Evolutionary conservation across 2,329 filamentous ascomycete genomes (phyloP).

Genomic region (Aureobasidium leucospermi): DNA sequence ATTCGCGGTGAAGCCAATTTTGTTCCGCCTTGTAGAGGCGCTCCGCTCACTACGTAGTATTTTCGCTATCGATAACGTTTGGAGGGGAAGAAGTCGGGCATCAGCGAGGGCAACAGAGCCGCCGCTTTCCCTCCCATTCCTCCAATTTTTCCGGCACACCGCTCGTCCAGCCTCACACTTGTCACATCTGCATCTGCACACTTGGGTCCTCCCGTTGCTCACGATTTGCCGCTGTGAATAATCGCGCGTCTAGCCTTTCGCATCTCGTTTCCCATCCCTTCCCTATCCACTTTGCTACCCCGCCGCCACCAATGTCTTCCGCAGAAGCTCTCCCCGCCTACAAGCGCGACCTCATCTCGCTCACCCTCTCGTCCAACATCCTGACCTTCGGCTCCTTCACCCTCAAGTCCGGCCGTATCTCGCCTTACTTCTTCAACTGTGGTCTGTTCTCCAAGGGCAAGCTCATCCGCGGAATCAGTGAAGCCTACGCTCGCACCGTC

Average conservation of each 20-base stretch:
- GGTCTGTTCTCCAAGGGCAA: constrained; percentile 79
- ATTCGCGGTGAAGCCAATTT: background rate
- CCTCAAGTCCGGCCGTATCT: constrained; percentile 84
- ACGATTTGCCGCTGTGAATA: constrained; percentile 11
- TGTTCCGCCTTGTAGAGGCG: background rate
- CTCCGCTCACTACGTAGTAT: background rate
- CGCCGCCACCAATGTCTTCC: constrained; percentile 16
- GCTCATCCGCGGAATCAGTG: constrained; percentile 68
- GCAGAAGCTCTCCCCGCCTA: constrained; percentile 37
- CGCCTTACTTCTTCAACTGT: constrained; percentile 97
- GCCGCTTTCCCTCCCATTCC: background rate
- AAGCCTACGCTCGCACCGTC: constrained; percentile 66
- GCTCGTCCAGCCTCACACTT: background rate
- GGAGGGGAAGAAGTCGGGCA: background rate
- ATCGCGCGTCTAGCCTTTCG: constrained; percentile 5
- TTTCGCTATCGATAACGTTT: constrained; percentile 1
- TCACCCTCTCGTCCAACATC: constrained; percentile 60
- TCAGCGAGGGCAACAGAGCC: background rate
- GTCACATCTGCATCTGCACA: background rate
- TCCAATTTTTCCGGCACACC: constrained; percentile 1
- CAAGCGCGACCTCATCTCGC: constrained; percentile 66
- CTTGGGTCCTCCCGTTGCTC: constrained; percentile 1
- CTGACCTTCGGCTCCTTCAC: constrained; percentile 78
- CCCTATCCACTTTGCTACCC: constrained; percentile 10
- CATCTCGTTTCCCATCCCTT: constrained; percentile 8